phyloP scores from a whole-genome alignment of 805 yeast genomes.

The Wickerhamiella parazyma region DNA sequence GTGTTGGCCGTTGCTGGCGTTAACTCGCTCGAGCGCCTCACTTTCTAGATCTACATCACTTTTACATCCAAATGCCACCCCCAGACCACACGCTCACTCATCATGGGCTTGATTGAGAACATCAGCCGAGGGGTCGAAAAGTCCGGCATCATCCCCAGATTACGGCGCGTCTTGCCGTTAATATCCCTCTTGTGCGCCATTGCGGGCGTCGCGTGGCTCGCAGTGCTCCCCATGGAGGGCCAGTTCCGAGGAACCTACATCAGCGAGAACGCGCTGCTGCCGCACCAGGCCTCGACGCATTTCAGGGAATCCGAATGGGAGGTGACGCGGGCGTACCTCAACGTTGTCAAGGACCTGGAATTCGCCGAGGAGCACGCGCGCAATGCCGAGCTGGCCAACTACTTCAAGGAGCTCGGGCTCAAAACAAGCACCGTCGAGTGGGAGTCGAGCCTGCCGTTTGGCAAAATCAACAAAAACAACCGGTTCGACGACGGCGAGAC shows the following conservation, averaged over 20 bases:
- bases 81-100: no score
- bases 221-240: slow-evolving; percentile 61
- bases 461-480: slow-evolving; percentile 10
- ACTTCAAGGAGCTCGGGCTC: slow-evolving; percentile 64
- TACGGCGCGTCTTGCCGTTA: slow-evolving; percentile 20
- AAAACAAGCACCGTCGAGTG: slow-evolving; percentile 39
- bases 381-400: slow-evolving; percentile 29
- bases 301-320: slow-evolving; percentile 95
- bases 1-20: no score
- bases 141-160: slow-evolving; percentile 20
- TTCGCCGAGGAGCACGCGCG: slow-evolving; percentile 23
- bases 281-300: slow-evolving; percentile 86
- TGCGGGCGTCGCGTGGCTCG: slow-evolving; percentile 42
- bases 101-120: slow-evolving; percentile 28
- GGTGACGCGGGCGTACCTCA: slow-evolving; percentile 69
- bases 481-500: slow-evolving; percentile 30
- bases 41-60: no score
- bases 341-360: slow-evolving; percentile 34
- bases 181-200: slow-evolving; percentile 21
- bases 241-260: slow-evolving; percentile 73
- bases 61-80: not conserved
- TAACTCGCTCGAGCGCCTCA: not conserved
- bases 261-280: slow-evolving; percentile 92
- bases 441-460: slow-evolving; percentile 18
- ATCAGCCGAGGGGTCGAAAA: slow-evolving; percentile 21